Evolutionary conservation across 805 yeast species (phyloP), one percentile per base, ranked within the genome.

Genomic region (Komagataella populi): DNA sequence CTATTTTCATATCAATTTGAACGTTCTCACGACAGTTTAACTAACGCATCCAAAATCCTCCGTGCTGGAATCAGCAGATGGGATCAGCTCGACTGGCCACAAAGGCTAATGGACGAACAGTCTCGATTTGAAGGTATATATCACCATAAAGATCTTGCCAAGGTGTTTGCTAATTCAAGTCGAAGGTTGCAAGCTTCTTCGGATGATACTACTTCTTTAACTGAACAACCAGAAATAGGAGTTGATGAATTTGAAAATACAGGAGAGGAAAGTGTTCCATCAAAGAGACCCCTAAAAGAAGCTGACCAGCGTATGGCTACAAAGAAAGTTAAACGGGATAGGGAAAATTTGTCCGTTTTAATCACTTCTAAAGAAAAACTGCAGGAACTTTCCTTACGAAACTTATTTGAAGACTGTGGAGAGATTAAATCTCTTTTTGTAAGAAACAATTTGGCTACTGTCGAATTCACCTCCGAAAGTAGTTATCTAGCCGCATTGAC

Each of bases 391-490:
- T 68, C 70, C 3, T 49, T 84, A 1, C 50, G 55, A 2, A 56
- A 59, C 1, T 72, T 77, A 50, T 83, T 87, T 59, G 53, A 62
- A 44, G 84, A 78, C 23, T 86, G 90, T 64, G 95, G 93, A 1
- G 59, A 54, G 0, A 71, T 81, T 3, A 59, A 63, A 39, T 70
- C 60, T 0, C 46, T 65, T 0, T 48, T 58, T 16, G 48, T 50
- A 2, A 51, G 48, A 3, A 51, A 52, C 1, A 53, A 64, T 2
- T 59, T 68, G 44, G 88, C 87, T 0, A 68, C 74, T n/a, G 59
- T 87, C 1, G 95, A 85, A 57, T 80, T 84, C 55, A 53, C 69
- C 0, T 60, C 59, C 2, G 74, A 74, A 50, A 63, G 65, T 6
- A 79, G 70, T 36, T 73, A 81, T 1, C 63, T 79, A 1, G 64